Evolutionary conservation across 2,329 filamentous ascomycete species (phyloP).

Genomic region (Fusarium kyushuense): DNA sequence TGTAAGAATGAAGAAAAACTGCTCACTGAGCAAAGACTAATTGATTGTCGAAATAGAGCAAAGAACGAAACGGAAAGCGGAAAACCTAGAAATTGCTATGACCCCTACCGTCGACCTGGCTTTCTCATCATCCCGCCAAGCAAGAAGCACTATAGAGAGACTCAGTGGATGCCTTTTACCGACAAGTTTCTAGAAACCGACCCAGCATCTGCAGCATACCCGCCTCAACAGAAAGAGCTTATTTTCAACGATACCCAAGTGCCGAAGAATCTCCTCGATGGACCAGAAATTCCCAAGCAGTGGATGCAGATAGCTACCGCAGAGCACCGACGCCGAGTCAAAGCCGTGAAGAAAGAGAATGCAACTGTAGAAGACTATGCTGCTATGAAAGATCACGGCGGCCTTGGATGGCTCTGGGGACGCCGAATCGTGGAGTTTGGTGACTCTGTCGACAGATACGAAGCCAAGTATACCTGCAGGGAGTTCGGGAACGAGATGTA

Average conservation of each 20-base stretch:
- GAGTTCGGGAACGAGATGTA: constrained; percentile 13
- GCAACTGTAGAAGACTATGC: background rate
- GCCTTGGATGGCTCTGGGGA: constrained; percentile 8
- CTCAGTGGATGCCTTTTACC: constrained; percentile 7
- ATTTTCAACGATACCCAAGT: constrained; percentile 11
- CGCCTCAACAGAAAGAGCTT: background rate
- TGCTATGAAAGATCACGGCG: constrained; percentile 3
- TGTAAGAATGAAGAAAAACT: background rate
- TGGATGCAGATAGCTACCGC: constrained; percentile 4
- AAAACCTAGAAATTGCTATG: constrained; percentile 1
- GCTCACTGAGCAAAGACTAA: background rate
- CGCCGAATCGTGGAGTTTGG: constrained; percentile 5
- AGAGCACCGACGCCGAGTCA: background rate
- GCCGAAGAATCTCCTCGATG: background rate
- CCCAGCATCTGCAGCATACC: constrained; percentile 1
- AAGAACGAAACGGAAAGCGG: background rate
- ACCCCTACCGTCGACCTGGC: constrained; percentile 1
- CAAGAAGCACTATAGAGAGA: background rate
- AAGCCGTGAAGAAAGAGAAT: background rate
- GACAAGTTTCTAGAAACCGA: background rate
- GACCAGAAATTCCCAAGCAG: background rate
- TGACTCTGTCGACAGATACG: constrained; percentile 11
- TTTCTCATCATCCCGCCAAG: background rate
- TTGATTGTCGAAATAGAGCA: background rate
- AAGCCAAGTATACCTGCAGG: background rate